Evolutionary conservation across 2,329 filamentous ascomycete species (phyloP), one percentile per base, ranked within the genome.

Genomic region (Trichoderma koningiopsis): DNA sequence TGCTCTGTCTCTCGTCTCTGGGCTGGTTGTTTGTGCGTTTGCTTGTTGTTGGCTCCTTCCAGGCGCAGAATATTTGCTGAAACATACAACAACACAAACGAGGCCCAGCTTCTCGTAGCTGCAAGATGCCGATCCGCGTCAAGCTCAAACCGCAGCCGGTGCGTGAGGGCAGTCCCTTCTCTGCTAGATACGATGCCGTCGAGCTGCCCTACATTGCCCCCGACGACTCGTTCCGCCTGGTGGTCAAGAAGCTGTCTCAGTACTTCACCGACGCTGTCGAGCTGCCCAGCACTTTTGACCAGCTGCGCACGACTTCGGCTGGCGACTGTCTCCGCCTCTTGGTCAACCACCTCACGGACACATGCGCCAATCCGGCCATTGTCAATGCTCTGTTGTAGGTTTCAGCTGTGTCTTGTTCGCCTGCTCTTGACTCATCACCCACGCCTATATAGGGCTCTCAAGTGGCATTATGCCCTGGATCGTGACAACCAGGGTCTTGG

Each of bases 331-430:
- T 87, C 75, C 86, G 82, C 33, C 76, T 79, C 27, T 81, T 94
- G 67, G 88, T 92, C 59, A 85, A 88, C 52, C 87, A 93, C 76
- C 83, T 94, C 35, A 85, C 84, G 65, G 77, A 83, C 27, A 85
- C 85, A 24, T 89, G 90, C 74, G 88, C 87, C 69, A 91, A 94
- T 76, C 88, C 87, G 5, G 88, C 87, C 70, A 87, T 92, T 67
- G 89, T 94, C 56, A 91, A 91, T 75, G 91, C 91, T 61, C 81
- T 94, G 37, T 81, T 94, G 90, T 93, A 81, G 78, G 89, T 86
- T 33, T 7, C 8, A 7, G 6, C 29, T 43, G 19, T 13, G 22
- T 57, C 22, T 24, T 68, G 33, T 10, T 13, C 43, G 22, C 59
- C 33, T 49, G n/a, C n/a, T 49, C 11, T 37, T 37, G 19, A 73